A percentile compares a stretch with the other conserved stretches of the same genome.
Evolutionary conservation across 2,329 filamentous ascomycete species (phyloP).

Genomic region (Colletotrichum higginsianum): DNA sequence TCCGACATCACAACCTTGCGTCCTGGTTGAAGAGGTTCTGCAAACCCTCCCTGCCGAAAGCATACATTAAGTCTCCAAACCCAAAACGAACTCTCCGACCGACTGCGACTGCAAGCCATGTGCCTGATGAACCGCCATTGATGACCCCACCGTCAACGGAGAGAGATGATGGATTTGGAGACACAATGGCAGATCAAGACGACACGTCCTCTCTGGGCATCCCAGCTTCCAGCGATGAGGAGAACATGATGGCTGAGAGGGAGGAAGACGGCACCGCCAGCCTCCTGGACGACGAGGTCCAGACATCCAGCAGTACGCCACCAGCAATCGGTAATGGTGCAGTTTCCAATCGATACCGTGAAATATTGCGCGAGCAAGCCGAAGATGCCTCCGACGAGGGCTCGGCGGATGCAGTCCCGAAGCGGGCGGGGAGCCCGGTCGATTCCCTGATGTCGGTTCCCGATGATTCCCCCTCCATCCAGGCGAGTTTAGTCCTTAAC

Average conservation of each 20-base stretch:
- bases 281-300: constrained; percentile 53
- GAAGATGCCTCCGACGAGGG: constrained; percentile 67
- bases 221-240: constrained; percentile 58
- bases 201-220: constrained; percentile 60
- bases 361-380: constrained; percentile 59
- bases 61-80: constrained; percentile 18
- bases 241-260: constrained; percentile 57
- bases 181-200: constrained; percentile 65
- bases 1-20: not conserved
- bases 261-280: constrained; percentile 55
- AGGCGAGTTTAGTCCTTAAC: constrained; percentile 65
- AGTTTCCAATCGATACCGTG: constrained; percentile 60
- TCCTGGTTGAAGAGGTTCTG: constrained; percentile 1
- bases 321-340: constrained; percentile 52
- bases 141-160: constrained; percentile 41
- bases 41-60: constrained; percentile 19
- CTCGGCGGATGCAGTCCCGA: constrained; percentile 67
- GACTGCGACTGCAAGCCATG: constrained; percentile 35
- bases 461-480: constrained; percentile 87
- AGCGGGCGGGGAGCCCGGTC: constrained; percentile 75
- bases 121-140: constrained; percentile 42
- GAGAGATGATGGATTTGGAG: constrained; percentile 54
- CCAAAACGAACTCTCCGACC: constrained; percentile 35
- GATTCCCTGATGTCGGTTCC: constrained; percentile 80
- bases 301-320: constrained; percentile 46